phyloP scores from a whole-genome alignment of 176 grass and related monocot species.

The Oryza punctata region DNA sequence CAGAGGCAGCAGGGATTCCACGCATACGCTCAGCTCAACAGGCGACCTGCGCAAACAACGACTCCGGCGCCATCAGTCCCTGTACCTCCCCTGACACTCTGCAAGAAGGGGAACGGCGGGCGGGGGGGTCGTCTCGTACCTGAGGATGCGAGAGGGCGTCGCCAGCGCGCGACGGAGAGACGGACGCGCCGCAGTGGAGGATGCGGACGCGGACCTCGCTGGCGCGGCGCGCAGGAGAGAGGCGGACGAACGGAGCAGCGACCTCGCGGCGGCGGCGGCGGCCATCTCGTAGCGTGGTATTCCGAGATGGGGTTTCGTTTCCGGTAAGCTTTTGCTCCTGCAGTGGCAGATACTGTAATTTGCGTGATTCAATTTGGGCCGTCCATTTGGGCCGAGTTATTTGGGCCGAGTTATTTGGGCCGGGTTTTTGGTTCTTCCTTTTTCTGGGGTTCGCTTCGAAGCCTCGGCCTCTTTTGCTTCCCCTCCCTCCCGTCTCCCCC shows the following conservation, averaged over 20 bases:
- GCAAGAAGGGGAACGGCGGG: neutral
- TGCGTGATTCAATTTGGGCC: conserved; percentile 5
- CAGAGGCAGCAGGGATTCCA: conserved; percentile 76
- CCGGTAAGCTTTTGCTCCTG: neutral
- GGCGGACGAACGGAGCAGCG: conserved; percentile 54
- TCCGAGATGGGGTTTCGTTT: conserved; percentile 11
- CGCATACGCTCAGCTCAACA: conserved; percentile 63
- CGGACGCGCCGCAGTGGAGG: conserved; percentile 25
- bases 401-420: neutral
- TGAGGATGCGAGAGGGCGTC: conserved; percentile 59
- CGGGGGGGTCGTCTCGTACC: conserved; percentile 39
- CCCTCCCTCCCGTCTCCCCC: too few relatives aligned
- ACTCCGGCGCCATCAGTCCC: neutral
- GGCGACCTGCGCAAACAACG: conserved; percentile 57
- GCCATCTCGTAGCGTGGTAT: conserved; percentile 35
- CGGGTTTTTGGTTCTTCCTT: neutral
- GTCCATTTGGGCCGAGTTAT: too few relatives aligned
- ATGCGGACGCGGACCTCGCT: conserved; percentile 41
- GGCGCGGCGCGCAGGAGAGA: conserved; percentile 42
- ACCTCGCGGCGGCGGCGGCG: conserved; percentile 61
- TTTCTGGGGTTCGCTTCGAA: neutral
- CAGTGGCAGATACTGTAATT: neutral
- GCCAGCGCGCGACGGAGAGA: conserved; percentile 40
- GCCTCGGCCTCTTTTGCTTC: neutral
- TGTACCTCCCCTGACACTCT: neutral